phyloP scores from a whole-genome alignment of 2,329 filamentous ascomycete genomes.

The Camptophora hylomeconis region DNA sequence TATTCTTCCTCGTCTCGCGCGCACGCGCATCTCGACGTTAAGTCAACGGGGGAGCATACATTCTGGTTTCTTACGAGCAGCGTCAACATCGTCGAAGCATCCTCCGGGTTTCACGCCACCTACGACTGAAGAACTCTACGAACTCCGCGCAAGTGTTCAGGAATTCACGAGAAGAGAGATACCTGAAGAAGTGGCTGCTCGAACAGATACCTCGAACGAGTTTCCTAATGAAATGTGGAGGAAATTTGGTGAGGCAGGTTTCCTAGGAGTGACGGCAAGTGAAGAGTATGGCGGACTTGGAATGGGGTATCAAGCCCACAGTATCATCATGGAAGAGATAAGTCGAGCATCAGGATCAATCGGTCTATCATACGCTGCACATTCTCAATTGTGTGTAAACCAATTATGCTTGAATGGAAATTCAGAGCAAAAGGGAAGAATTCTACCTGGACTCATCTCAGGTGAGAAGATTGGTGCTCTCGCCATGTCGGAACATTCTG shows the following conservation, averaged over 20 bases:
- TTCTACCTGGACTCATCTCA: constrained; percentile 67
- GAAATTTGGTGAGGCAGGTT: constrained; percentile 80
- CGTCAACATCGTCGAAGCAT: constrained; percentile 53
- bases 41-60: no score
- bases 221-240: constrained; percentile 89
- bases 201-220: constrained; percentile 72
- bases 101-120: constrained; percentile 53
- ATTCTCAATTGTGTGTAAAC: constrained; percentile 93
- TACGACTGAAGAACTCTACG: constrained; percentile 57
- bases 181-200: constrained; percentile 64
- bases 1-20: no score
- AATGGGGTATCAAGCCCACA: constrained; percentile 95
- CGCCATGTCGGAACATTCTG: constrained; percentile 87
- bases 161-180: constrained; percentile 89
- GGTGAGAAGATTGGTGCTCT: constrained; percentile 74
- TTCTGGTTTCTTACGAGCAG: no score
- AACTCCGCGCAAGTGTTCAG: constrained; percentile 71
- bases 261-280: constrained; percentile 86
- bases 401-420: constrained; percentile 85
- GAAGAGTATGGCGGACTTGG: constrained; percentile 80
- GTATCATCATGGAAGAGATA: constrained; percentile 88
- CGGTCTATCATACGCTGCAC: constrained; percentile 84
- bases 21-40: no score
- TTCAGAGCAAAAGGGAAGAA: constrained; percentile 63
- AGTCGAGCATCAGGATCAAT: constrained; percentile 70